Evolutionary conservation across 2,329 filamentous ascomycete species (phyloP).

Genomic region (Juglanconis sp.): DNA sequence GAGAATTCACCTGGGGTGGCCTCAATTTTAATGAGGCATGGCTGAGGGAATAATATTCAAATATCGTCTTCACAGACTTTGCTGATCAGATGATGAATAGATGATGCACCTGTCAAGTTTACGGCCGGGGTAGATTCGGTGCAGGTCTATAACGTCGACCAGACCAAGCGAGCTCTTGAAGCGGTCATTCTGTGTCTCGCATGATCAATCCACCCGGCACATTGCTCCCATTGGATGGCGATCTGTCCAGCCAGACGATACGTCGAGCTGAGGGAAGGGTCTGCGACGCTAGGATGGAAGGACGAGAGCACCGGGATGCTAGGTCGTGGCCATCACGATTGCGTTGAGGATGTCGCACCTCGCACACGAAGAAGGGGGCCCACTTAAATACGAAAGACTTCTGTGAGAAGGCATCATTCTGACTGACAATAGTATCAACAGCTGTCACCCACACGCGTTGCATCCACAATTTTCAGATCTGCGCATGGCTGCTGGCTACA

Average conservation of each 20-base stretch:
- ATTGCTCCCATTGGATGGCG: neutral
- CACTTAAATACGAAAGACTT: neutral
- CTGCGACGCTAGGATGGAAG: neutral
- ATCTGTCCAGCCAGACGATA: neutral
- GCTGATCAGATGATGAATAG: neutral
- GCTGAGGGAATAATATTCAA: too few species aligned
- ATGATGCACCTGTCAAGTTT: slow-evolving; percentile 25
- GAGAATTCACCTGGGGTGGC: too few species aligned
- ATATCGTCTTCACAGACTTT: neutral
- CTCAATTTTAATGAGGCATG: too few species aligned
- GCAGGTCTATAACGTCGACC: slow-evolving; percentile 16
- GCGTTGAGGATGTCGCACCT: too few species aligned
- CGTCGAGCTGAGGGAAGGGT: neutral
- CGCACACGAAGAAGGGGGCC: too few species aligned
- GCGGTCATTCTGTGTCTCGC: slow-evolving; percentile 15
- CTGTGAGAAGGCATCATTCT: neutral
- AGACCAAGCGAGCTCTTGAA: slow-evolving; percentile 19
- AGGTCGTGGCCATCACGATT: too few species aligned
- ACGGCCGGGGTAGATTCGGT: slow-evolving; percentile 17
- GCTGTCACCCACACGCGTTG: too few species aligned
- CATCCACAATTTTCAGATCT: neutral
- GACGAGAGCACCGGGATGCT: too few species aligned
- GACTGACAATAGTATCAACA: neutral
- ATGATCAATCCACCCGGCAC: neutral
- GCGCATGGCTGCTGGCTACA: too few species aligned